These are phyloP conservation scores for Acacia confusa DNA, from an alignment of 306 rosid genomes.

Conservation along the genomic window DNA sequence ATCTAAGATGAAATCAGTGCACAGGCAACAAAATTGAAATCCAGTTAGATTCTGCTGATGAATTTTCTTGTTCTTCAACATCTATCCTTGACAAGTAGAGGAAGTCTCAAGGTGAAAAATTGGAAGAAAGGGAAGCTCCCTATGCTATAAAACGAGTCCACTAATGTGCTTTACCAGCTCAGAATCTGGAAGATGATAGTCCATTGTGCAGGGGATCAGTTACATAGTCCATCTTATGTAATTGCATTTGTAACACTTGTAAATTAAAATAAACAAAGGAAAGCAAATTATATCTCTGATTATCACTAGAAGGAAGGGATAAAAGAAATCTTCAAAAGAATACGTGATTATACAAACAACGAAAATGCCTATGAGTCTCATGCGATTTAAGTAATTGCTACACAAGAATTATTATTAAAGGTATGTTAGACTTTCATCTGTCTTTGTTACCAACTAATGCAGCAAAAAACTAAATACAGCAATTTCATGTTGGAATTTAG, in stretches of 20 bases:
- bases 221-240: no score
- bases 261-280: no score
- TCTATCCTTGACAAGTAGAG: not conserved
- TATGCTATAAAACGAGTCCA: not conserved
- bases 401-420: not conserved
- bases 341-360: no score
- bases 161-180: not conserved
- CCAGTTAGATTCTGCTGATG: not conserved
- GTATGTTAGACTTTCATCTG: not conserved
- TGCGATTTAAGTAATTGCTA: not conserved
- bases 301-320: no score
- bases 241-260: no score
- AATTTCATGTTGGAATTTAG: no score
- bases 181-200: no score
- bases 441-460: not conserved
- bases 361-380: not conserved
- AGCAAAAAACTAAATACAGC: not conserved
- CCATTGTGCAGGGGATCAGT: no score
- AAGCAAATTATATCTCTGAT: no score
- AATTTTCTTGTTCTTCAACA: not conserved
- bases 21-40: not conserved
- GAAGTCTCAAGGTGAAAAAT: not conserved
- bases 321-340: no score
- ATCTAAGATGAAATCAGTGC: not conserved
- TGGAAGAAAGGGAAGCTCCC: not conserved